Percentiles rank a stretch among this genome's conserved stretches.
Conservation (phyloP, 2,329 filamentous ascomycete species). For the Chlorencoelia australis region DNA sequence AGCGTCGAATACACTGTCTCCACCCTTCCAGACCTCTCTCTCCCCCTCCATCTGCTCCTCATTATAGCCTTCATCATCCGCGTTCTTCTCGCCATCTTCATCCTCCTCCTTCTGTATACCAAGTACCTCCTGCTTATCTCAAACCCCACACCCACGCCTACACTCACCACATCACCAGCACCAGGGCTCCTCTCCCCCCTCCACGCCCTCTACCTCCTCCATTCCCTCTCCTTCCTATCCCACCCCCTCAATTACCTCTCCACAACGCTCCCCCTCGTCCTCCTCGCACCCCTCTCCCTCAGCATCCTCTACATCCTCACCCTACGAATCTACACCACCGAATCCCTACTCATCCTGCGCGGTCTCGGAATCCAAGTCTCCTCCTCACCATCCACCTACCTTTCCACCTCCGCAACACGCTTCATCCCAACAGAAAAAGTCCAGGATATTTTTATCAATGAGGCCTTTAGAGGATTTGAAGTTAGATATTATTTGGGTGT, state of each 20-base stretch:
- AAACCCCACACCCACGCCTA: slow-evolving; percentile 2
- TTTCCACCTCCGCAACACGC: slow-evolving; percentile 50
- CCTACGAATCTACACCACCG: slow-evolving; percentile 47
- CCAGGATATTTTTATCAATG: slow-evolving; percentile 86
- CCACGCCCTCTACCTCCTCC: slow-evolving; percentile 23
- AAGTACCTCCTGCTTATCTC: slow-evolving; percentile 30
- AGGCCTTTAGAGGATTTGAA: slow-evolving; percentile 88
- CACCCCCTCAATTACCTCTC: slow-evolving; percentile 32
- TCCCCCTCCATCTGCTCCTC: slow-evolving; percentile 38
- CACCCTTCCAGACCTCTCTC: slow-evolving; percentile 51
- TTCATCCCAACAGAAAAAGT: slow-evolving; percentile 90
- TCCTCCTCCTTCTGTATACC: slow-evolving; percentile 41
- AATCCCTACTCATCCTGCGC: slow-evolving; percentile 79
- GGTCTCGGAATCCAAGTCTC: slow-evolving; percentile 86
- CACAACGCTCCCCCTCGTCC: slow-evolving; percentile 29
- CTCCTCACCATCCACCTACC: slow-evolving; percentile 57
- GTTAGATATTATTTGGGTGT: slow-evolving; percentile 84
- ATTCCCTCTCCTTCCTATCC: slow-evolving; percentile 26
- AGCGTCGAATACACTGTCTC: slow-evolving; percentile 87
- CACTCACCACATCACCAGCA: slow-evolving; percentile 11
- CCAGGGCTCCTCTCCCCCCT: slow-evolving; percentile 22
- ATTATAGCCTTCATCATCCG: slow-evolving; percentile 34
- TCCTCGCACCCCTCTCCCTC: slow-evolving; percentile 31
- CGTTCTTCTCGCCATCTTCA: slow-evolving; percentile 30
- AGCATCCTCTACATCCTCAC: slow-evolving; percentile 35